phyloP scores from a whole-genome alignment of 169 alveolate species.

The Plasmodium blacklocki region DNA sequence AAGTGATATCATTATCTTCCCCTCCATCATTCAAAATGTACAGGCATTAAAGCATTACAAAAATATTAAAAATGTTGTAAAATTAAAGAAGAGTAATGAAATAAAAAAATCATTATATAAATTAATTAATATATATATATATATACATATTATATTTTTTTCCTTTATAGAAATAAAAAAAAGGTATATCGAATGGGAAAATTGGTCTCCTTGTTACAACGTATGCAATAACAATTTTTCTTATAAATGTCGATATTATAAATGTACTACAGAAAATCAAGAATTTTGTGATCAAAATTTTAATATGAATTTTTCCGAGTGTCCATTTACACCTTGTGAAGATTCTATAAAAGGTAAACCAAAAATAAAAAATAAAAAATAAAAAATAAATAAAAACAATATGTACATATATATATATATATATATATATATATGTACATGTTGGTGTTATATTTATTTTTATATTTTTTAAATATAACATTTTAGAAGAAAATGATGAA shows the following conservation, averaged over 20 bases:
- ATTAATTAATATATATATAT: not conserved
- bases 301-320: conserved; percentile 19
- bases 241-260: conserved; percentile 43
- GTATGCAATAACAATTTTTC: conserved; percentile 37
- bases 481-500: not conserved
- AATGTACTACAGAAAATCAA: conserved; percentile 18
- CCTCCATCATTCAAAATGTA: not conserved
- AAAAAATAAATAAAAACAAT: not conserved
- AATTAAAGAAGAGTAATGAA: conserved; percentile 36
- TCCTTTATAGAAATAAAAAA: conserved; percentile 10
- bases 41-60: not conserved
- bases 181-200: conserved; percentile 5
- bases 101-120: not conserved
- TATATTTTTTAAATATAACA: not conserved
- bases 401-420: not conserved
- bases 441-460: not conserved
- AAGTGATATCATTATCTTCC: conserved; percentile 32
- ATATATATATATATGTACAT: not conserved
- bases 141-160: not conserved
- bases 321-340: conserved; percentile 26
- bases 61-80: conserved; percentile 53
- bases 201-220: conserved; percentile 68
- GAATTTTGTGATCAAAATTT: conserved; percentile 49
- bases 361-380: conserved; percentile 2
- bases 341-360: conserved; percentile 10